A percentile compares a stretch with the other conserved stretches of the same genome.
Conservation (phyloP, 768 basidiomycete species). For the Leucocoprinus birnbaumii region DNA sequence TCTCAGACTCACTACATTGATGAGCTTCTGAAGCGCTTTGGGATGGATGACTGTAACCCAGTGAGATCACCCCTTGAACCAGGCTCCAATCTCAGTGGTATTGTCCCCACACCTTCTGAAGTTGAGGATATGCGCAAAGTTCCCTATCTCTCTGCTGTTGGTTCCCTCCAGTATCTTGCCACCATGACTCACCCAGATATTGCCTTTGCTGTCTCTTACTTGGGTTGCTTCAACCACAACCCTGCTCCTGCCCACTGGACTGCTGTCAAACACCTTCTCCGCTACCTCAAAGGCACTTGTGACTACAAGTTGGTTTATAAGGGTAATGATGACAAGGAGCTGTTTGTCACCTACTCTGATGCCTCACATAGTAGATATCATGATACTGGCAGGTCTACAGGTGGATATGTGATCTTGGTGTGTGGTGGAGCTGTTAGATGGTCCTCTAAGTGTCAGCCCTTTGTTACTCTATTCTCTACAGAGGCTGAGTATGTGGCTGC, state of each 20-base stretch:
- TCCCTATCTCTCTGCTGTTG: background rate
- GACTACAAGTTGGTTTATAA: conserved; percentile 13
- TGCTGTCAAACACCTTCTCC: conserved; percentile 5
- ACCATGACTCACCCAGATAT: background rate
- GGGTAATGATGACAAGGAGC: background rate
- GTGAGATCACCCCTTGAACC: conserved; percentile 21
- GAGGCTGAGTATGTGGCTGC: conserved; percentile 34
- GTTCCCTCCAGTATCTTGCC: background rate
- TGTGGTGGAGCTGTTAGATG: conserved; percentile 16
- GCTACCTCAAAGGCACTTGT: conserved; percentile 4
- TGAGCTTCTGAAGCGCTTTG: conserved; percentile 18
- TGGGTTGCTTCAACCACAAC: background rate
- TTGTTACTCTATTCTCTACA: conserved; percentile 30
- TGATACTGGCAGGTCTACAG: background rate
- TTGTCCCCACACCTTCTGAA: background rate
- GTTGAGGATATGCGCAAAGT: background rate
- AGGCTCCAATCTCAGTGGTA: background rate
- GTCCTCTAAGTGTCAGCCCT: conserved; percentile 12
- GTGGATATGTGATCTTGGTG: conserved; percentile 15
- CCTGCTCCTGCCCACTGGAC: background rate
- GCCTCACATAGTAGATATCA: conserved; percentile 16
- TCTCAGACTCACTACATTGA: conserved; percentile 22
- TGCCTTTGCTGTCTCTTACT: background rate
- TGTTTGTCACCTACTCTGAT: conserved; percentile 14
- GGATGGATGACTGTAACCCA: conserved; percentile 17